Base-by-base conservation (phyloP, 2,329 filamentous ascomycete species). In the Aspergillus sp. region DNA sequence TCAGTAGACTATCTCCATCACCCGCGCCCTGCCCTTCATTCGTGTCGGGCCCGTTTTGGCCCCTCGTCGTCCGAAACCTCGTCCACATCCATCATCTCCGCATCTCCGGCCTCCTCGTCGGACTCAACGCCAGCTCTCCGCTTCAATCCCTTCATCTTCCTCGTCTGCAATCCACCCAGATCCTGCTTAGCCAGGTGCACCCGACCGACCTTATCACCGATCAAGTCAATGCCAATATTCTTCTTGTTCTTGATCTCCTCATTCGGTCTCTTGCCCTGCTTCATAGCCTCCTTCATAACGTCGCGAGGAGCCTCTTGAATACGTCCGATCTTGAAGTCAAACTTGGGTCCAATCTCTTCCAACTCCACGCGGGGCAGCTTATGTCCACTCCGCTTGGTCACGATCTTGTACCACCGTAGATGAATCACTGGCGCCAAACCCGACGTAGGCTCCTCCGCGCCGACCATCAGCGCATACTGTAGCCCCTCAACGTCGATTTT, bases 141-240 rank as follows among this genome's bases (percentile, higher is more conserved):
- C 85, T 98, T 99, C 66, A 99, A 77, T 65, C 93, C 95, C 86
- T 99, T 99, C 93, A 99, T 98, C 86, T 99, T 99, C 72, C 95
- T 88, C 53, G 93, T 96, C 82, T 99, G 95, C 76, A 99, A 77
- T 68, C 89, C 85, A 71, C 82, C 83, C 58, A 99, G 83, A 78
- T 99, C 92, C 78, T 97, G 92, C 80, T 89, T 91, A 70, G 90
- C 91, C 59, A 96, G 77, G 75, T 99, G 95, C 62, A 99, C 89
- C 66, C 92, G 88, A 62, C 93, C 95, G 63, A 98, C 83, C 87
- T 98, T 98, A 78, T 99, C 95, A 73, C 95, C 95, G 79, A 99
- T 91, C 44, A 87, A 77, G 74, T 98, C 93, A 57, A 90, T 96
- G 54, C 87, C 85, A 67, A 99, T 89, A 76, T 99, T 99, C 89